Base-by-base conservation (phyloP, 768 basidiomycete species). In the Zangia roseola region DNA sequence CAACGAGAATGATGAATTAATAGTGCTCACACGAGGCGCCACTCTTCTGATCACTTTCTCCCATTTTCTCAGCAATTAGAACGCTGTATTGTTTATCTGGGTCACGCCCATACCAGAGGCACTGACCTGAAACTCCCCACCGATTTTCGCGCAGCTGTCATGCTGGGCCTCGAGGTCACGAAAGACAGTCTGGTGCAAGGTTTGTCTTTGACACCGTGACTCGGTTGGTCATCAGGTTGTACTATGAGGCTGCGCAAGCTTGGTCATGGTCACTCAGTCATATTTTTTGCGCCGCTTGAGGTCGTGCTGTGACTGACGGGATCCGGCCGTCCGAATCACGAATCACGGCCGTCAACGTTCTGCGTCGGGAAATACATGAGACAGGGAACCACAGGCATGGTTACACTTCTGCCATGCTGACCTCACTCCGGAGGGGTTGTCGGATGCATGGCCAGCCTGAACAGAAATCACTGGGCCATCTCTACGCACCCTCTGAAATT, bases 161-260 rank as follows among this genome's bases (percentile, higher is more conserved):
- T 76, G 1, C 58, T 80, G 2, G 78, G 78, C 0, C 72, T 71
- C 6, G 77, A 73, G 47, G 59, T 79, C 12, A 75, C 73, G 0
- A 80, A 79, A 52, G 78, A 80, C 59, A 63, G 71, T 33, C 59
- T 78, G 12, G 64, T 74, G 0, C 77, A 79, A 68, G 77, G 78
- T 76, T 36, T 36, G 69, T 45, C 9, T 14, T 71, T 6, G 76
- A 72, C n/a, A n/a, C n/a, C 8, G 10, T 14, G 38, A 34, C 2
- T 35, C n/a, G 33, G 19, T 34, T 33, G 42, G 26, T 17, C 6
- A 6, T 20, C 8, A 76, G 76, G 75, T 2, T 77, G 76, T 45
- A n/a, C n/a, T n/a, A 78, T 78, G 76, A 63, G 77, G 7, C 75
- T 78, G 76, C 65, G 77, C 9, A 67, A 69, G 54, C 65, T 78